These are phyloP conservation scores for Kwoniella heveanensis DNA, from an alignment of 768 basidiomycete genomes.

Conservation along the genomic window DNA sequence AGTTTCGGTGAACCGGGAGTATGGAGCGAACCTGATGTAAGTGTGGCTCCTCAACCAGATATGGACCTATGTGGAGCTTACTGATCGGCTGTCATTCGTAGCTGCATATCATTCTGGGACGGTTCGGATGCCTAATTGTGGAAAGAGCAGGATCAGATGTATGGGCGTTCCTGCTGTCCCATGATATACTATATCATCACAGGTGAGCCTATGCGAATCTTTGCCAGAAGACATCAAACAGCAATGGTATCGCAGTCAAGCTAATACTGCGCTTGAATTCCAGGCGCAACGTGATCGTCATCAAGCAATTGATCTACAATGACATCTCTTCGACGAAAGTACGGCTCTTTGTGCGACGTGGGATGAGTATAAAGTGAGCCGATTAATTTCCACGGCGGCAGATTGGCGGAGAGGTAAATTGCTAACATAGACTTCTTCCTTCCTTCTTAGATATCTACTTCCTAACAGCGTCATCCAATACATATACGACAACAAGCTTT, in stretches of 20 bases:
- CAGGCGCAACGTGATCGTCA: slow-evolving; percentile 81
- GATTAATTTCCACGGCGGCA: background rate
- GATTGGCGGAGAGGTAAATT: too few species aligned
- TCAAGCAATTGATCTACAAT: slow-evolving; percentile 93
- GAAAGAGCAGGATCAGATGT: slow-evolving; percentile 93
- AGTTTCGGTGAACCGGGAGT: slow-evolving; percentile 99
- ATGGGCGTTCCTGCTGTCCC: slow-evolving; percentile 59
- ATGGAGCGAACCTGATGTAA: slow-evolving; percentile 90
- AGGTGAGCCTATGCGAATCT: slow-evolving; percentile 44
- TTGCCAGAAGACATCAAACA: too few species aligned
- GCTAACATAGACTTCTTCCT: too few species aligned
- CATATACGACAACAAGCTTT: slow-evolving; percentile 76
- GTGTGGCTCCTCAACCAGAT: too few species aligned
- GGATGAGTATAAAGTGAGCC: slow-evolving; percentile 60
- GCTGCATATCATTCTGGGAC: slow-evolving; percentile 94
- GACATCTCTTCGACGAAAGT: slow-evolving; percentile 95
- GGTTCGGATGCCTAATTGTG: slow-evolving; percentile 91
- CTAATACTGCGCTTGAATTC: slow-evolving; percentile 61
- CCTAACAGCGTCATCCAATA: slow-evolving; percentile 91
- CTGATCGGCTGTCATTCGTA: too few species aligned
- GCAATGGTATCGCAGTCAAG: too few species aligned
- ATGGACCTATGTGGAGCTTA: too few species aligned
- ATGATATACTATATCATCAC: slow-evolving; percentile 60
- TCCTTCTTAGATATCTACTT: slow-evolving; percentile 73
- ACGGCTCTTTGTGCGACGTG: slow-evolving; percentile 60